Evolutionary conservation across 768 basidiomycete genomes (phyloP), one percentile per base, ranked within the genome.

Genomic region (Daedaleopsis nitida): DNA sequence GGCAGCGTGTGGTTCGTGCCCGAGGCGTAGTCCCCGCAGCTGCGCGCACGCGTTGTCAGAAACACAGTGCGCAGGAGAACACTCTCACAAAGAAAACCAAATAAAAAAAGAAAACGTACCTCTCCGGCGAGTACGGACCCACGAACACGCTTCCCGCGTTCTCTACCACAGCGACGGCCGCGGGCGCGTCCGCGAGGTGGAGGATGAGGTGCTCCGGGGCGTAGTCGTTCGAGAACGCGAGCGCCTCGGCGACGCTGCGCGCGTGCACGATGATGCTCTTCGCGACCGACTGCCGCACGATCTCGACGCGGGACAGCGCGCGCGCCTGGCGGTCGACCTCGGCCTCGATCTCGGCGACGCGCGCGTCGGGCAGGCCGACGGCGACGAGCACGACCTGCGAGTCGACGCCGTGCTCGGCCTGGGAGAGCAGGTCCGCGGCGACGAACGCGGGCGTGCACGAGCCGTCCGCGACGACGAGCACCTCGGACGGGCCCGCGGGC

Each of bases 1-100:
- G 96, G 96, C 23, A 99, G 80, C 0, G 96, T 98, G 79, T 99
- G 97, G 74, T 99, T 99, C 9, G 97, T 98, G 19, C 97, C 97
- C 0, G 96, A 98, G 7, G 96, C 96, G 68, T 98, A 99, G 74
- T 99, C 97, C 34, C 97, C 97, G 74, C 94, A 98, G 67, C 96
- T 98, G 67, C 39, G 50, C 39, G 34, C 52, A 60, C 27, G 27
- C 7, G 3, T 32, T 7, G 27, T 32, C 27, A 32, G 27, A 32
- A 32, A 3, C 27, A 3, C 27, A 3, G 27, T 7, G 27, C 27
- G 7, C 27, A 32, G 27, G 7, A 32, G 3, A 32, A 32, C 27
- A n/a, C n/a, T n/a, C n/a, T n/a, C n/a, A 32, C 4, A 32, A 3
- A 32, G 27, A 32, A 32, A 3, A 32, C 27, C 27, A 32, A n/a